Evolutionary conservation across 2,329 filamentous ascomycete species (phyloP).

Genomic region (Neonectria ditissima): DNA sequence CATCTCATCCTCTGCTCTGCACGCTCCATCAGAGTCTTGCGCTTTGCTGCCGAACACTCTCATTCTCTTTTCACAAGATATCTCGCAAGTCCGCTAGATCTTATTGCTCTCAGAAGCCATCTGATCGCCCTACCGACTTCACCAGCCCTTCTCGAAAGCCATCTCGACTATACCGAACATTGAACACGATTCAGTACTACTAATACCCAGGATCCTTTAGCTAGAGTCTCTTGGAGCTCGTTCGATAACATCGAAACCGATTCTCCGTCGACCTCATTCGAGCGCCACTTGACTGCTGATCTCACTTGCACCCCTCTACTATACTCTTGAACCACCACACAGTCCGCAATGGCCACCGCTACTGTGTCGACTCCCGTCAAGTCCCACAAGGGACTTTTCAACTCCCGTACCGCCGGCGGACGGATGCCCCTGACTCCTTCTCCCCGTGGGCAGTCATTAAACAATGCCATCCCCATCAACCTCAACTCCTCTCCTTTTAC

Average conservation of each 20-base stretch:
- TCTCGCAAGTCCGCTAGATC: conserved; percentile 60
- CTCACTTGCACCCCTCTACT: conserved; percentile 38
- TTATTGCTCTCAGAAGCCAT: conserved; percentile 58
- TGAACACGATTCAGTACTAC: conserved; percentile 56
- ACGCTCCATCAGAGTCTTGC: conserved; percentile 31
- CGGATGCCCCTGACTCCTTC: conserved; percentile 96
- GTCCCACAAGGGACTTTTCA: conserved; percentile 94
- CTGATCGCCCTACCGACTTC: conserved; percentile 62
- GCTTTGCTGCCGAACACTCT: conserved; percentile 43
- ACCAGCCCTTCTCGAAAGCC: conserved; percentile 55
- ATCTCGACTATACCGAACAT: conserved; percentile 62
- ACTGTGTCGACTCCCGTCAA: conserved; percentile 91
- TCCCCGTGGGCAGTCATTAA: conserved; percentile 74
- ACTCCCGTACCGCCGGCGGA: conserved; percentile 90
- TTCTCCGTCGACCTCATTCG: conserved; percentile 58
- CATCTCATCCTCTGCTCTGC: conserved; percentile 25
- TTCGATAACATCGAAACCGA: conserved; percentile 57
- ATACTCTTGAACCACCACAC: conserved; percentile 29
- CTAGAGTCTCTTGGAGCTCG: conserved; percentile 70
- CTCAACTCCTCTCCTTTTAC: conserved; percentile 81
- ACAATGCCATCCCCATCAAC: conserved; percentile 61
- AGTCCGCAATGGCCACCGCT: conserved; percentile 79
- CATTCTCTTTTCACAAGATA: conserved; percentile 43
- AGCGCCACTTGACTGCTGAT: conserved; percentile 59
- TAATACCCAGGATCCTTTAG: conserved; percentile 68